These are phyloP conservation scores for Cordyceps cicadae DNA, from an alignment of 2,329 filamentous ascomycete species.

Conservation along the genomic window DNA sequence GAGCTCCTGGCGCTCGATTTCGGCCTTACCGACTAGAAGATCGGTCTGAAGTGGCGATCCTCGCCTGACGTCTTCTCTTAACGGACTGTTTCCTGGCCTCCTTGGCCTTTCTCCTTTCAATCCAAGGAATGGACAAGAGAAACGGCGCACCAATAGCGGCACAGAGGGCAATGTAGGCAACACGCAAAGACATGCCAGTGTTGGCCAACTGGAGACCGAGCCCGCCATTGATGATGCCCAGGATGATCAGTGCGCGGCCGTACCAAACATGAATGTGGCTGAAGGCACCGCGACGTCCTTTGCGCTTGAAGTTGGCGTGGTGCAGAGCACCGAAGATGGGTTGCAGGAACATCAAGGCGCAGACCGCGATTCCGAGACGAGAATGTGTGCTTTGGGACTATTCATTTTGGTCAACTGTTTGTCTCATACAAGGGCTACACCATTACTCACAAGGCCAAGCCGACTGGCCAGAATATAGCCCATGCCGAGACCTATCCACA, in stretches of 20 bases:
- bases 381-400: slow-evolving; percentile 48
- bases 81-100: background rate
- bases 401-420: slow-evolving; percentile 2
- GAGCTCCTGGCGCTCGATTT: background rate
- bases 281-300: slow-evolving; percentile 39
- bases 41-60: background rate
- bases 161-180: slow-evolving; percentile 49
- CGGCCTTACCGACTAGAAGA: background rate
- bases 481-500: slow-evolving; percentile 53
- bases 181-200: slow-evolving; percentile 32
- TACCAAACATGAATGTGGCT: slow-evolving; percentile 56
- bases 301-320: slow-evolving; percentile 43
- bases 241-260: slow-evolving; percentile 47
- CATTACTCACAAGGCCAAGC: slow-evolving; percentile 33
- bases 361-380: slow-evolving; percentile 46
- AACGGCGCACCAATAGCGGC: slow-evolving; percentile 41
- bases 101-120: slow-evolving; percentile 2
- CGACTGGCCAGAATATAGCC: slow-evolving; percentile 42
- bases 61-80: background rate
- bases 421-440: background rate
- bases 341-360: slow-evolving; percentile 47
- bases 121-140: slow-evolving; percentile 19
- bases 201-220: slow-evolving; percentile 46
- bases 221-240: slow-evolving; percentile 57
- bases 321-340: slow-evolving; percentile 50